Evolutionary conservation across 1,284 basidiomycete genomes (phyloP), one percentile per base, ranked within the genome.

Genomic region (Xerocomus nothofagi): DNA sequence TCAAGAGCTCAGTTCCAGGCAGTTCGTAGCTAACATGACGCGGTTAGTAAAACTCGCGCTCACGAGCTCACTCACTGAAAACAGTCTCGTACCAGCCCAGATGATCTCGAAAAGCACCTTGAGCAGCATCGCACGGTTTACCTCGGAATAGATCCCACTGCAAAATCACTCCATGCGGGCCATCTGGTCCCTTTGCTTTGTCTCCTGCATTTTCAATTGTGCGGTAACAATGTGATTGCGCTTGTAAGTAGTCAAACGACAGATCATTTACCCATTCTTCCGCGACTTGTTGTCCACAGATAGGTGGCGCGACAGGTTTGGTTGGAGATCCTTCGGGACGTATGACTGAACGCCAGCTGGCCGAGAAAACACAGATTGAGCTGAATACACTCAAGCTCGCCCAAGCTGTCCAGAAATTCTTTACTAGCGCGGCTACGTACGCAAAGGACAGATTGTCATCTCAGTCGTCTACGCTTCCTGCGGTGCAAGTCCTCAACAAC

Each of bases 271-370:
- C 10, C 33, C 15, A 36, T 26, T 23, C 21, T 53, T 23, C 8
- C 24, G 12, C 34, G 38, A 41, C 51, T 41, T 18, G 53, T 27
- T 44, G 39, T n/a, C 26, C 20, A 53, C 61, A 98, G 94, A 89
- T 98, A 66, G 96, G 96, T 30, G 95, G 95, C 0, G 96, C 93
- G 2, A 98, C 97, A 0, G 97, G 94, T 3, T 81, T 88, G n/a
- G 89, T 99, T 29, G 97, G 97, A 7, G 97, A 99, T 66, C 97
- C 97, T 2, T 94, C 93, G 1, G 97, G 97, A 1, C 80, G 95
- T 26, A 79, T 80, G 2, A 85, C 84, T 0, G 97, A 98, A 67
- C 84, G 97, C 15, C 81, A 84, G 47, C 77, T 85, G 1, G 81
- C 93, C 6, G 76, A 82, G 34, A 65, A 69, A 9, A 70, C 76